Evolutionary conservation across 228 moss, liverwort and hornwort species (phyloP).

Genomic region (Sphagnum magellanicum): DNA sequence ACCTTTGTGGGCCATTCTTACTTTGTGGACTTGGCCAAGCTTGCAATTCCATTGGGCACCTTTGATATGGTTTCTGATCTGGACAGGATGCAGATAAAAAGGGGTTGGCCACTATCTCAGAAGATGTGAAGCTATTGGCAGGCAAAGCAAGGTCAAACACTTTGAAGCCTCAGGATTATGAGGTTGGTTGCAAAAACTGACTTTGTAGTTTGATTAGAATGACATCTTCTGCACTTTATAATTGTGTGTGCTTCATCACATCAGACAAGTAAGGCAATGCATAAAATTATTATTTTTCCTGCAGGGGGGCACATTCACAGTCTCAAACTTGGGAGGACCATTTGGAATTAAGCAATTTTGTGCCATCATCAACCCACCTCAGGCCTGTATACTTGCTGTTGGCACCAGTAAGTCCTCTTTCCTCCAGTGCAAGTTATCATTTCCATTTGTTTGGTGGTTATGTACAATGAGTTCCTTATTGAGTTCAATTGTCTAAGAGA

Average conservation of each 20-base stretch:
- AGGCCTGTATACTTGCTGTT: slow-evolving; percentile 83
- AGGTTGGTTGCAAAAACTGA: slow-evolving; percentile 20
- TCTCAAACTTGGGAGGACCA: slow-evolving; percentile 75
- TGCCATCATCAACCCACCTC: slow-evolving; percentile 94
- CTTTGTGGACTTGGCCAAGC: not conserved
- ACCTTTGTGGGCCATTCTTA: not conserved
- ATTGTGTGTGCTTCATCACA: too few species aligned
- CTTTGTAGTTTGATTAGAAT: too few species aligned
- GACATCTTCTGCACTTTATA: too few species aligned
- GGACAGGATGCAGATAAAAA: slow-evolving; percentile 88
- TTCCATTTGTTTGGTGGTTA: too few species aligned
- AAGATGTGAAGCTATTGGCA: slow-evolving; percentile 68
- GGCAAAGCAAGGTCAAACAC: slow-evolving; percentile 76
- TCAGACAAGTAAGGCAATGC: too few species aligned
- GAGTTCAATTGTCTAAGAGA: too few species aligned
- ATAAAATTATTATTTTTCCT: not conserved
- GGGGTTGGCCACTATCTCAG: slow-evolving; percentile 72
- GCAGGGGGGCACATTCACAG: slow-evolving; percentile 89
- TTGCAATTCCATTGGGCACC: not conserved
- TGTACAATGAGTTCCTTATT: too few species aligned
- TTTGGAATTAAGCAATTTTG: slow-evolving; percentile 91
- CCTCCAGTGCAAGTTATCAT: not conserved
- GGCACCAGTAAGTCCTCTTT: slow-evolving; percentile 53
- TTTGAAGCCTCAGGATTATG: slow-evolving; percentile 75
- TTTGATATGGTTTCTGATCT: not conserved